phyloP scores from a whole-genome alignment of 768 basidiomycete genomes.

The Exsudoporus frostii region DNA sequence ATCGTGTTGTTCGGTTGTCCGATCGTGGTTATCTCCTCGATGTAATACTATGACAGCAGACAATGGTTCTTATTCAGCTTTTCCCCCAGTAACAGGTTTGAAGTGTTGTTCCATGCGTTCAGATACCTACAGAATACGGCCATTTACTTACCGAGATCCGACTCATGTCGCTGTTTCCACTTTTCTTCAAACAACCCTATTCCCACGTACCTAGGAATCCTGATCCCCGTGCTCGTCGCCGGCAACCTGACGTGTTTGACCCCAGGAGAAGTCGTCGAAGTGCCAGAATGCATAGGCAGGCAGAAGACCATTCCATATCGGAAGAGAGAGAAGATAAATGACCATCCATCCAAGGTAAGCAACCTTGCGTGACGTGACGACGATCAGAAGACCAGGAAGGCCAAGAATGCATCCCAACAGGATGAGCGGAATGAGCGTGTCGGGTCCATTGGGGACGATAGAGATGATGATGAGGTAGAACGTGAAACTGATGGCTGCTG shows the following conservation, averaged over 20 bases:
- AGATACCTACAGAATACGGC: no score
- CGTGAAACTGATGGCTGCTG: slow-evolving; percentile 97
- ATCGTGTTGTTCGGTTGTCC: neutral
- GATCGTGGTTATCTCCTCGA: neutral
- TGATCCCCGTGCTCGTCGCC: slow-evolving; percentile 72
- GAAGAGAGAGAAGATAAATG: slow-evolving; percentile 86
- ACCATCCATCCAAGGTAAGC: slow-evolving; percentile 98
- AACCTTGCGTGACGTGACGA: slow-evolving; percentile 91
- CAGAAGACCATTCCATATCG: slow-evolving; percentile 95
- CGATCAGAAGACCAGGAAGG: slow-evolving; percentile 92
- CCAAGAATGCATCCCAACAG: slow-evolving; percentile 93
- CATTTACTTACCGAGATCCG: no score
- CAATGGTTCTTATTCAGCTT: no score
- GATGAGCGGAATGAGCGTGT: slow-evolving; percentile 86
- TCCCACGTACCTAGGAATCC: no score
- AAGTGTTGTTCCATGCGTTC: no score
- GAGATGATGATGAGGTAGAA: slow-evolving; percentile 88
- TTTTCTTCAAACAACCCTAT: no score
- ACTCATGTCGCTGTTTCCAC: no score
- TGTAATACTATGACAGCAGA: no score
- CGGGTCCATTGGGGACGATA: slow-evolving; percentile 74
- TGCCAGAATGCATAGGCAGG: slow-evolving; percentile 99
- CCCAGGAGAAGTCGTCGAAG: slow-evolving; percentile 98
- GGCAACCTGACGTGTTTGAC: slow-evolving; percentile 81
- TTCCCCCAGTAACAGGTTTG: no score